Base-by-base conservation (phyloP, 1,284 basidiomycete genomes). In the Sporisorium exsertum region DNA sequence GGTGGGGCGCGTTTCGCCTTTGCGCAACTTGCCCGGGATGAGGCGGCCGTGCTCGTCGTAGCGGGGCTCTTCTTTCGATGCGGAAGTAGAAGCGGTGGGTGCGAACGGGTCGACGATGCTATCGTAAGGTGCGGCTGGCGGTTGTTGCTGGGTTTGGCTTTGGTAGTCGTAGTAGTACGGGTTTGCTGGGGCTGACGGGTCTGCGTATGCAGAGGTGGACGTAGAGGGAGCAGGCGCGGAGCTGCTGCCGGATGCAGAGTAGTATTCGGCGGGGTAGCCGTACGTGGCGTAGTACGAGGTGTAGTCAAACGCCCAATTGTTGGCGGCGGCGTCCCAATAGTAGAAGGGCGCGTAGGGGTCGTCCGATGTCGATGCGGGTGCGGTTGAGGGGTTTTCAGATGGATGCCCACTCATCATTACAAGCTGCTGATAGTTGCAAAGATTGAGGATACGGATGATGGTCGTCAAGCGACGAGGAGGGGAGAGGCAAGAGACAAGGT, bases 1-100 rank as follows among this genome's bases (percentile, higher is more conserved):
- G 4, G 97, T 99, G 55, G 91, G 92, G 52, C 97, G 89, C 87
- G 95, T 97, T 52, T 95, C 94, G 60, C 94, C 94, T 85, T 94
- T 94, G 1, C 49, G 49, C 27, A 85, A 68, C 12, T 73, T 69
- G n/a, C 83, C 84, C 0, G 81, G 72, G 24, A 83, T 72, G 52
- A 67, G 26, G n/a, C 65, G 59, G 12, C 70, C 73, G 13, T 71
- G 18, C 24, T 66, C 65, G 53, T 72, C 72, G 53, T 65, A 64
- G 10, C 68, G 58, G 1, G 40, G 4, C 3, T 58, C 52, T 18
- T 78, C 55, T n/a, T 57, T 32, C 8, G 52, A 32, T 32, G 29
- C 12, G 9, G 52, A 22, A 43, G 59, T 43, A 32, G 62, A 43
- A 10, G 71, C 4, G 26, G 63, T 29, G 15, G 67, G 37, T 9